Conservation (phyloP, 2,329 filamentous ascomycete species). For the Epichloe gansuensis region DNA sequence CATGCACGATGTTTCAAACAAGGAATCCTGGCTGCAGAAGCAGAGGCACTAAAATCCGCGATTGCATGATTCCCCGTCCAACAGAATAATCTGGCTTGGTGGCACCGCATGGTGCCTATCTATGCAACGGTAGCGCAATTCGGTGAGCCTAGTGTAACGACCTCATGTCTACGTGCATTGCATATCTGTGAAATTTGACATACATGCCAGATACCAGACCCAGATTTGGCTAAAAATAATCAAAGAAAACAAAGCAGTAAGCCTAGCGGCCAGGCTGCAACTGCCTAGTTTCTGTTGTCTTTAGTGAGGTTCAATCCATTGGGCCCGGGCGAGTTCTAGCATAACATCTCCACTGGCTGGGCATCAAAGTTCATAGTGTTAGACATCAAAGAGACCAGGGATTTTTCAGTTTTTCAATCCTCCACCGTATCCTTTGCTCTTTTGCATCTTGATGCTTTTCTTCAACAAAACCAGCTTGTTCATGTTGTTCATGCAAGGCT, state of each 20-base stretch:
- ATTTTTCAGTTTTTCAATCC: not conserved
- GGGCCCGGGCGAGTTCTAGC: not conserved
- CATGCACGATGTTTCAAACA: not conserved
- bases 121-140: not conserved
- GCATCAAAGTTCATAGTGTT: slow-evolving; percentile 1
- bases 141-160: not conserved
- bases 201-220: not conserved
- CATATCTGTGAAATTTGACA: not conserved
- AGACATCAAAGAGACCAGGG: not conserved
- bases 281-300: too few species aligned
- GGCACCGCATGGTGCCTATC: slow-evolving; percentile 1
- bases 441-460: not conserved
- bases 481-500: slow-evolving; percentile 5
- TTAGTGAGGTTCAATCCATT: too few species aligned
- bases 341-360: slow-evolving; percentile 1
- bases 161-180: slow-evolving; percentile 1
- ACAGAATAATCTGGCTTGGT: slow-evolving; percentile 3
- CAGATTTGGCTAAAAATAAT: not conserved
- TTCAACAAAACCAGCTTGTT: not conserved
- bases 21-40: not conserved
- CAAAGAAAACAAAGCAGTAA: not conserved
- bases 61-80: slow-evolving; percentile 2
- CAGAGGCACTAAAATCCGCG: not conserved
- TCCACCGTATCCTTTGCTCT: slow-evolving; percentile 2
- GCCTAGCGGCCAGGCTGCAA: not conserved